Conservation (phyloP, 257 asterid species). For the Nicotiana sylvestris region DNA sequence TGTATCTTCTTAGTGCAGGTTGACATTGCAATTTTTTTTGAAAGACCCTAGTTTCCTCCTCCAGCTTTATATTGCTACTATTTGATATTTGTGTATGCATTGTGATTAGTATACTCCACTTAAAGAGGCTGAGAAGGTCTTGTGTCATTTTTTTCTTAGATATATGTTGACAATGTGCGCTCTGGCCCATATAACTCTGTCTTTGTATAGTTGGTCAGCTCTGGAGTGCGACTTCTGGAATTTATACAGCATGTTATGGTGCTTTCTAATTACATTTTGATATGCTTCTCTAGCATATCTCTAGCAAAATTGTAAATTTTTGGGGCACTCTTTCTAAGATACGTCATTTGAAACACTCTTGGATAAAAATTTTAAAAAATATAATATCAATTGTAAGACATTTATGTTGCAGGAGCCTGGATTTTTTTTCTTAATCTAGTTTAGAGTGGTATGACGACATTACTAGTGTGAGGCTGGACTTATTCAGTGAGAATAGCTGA, state of each 20-base stretch:
- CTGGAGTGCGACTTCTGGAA: neutral
- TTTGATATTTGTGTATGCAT: neutral
- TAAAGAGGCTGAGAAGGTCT: neutral
- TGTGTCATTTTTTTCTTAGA: neutral
- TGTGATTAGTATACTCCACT: neutral
- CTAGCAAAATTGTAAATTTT: neutral
- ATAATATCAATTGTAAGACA: neutral
- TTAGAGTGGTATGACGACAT: neutral
- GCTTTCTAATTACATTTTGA: neutral
- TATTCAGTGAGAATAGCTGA: neutral
- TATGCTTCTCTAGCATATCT: neutral
- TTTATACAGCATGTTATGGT: neutral
- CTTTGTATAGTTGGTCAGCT: neutral
- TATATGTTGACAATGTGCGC: neutral
- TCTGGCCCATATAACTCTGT: neutral
- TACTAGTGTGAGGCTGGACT: neutral
- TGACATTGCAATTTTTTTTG: conserved; percentile 18
- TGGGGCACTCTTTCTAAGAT: neutral
- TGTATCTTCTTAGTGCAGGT: conserved; percentile 99
- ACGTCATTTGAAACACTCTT: neutral
- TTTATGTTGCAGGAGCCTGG: neutral
- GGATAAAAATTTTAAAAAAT: neutral
- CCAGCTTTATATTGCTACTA: neutral
- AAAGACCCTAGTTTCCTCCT: neutral
- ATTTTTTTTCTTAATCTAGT: neutral